A percentile compares a stretch with the other conserved stretches of the same genome.
Evolutionary conservation across 2,329 filamentous ascomycete species (phyloP).

Genomic region (Cladosporium austrohemisphaericum): DNA sequence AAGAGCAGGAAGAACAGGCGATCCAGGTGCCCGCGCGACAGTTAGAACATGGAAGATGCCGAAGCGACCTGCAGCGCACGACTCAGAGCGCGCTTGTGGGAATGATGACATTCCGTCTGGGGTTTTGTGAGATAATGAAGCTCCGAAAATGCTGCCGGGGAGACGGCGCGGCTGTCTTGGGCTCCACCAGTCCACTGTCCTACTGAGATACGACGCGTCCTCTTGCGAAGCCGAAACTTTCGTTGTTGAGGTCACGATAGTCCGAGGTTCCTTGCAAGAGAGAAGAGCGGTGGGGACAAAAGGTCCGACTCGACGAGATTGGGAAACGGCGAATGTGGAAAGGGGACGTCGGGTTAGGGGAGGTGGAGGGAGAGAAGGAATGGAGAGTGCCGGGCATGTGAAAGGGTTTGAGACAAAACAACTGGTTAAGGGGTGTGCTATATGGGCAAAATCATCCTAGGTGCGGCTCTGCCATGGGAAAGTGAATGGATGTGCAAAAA

Average conservation of each 20-base stretch:
- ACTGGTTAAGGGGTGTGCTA: slow-evolving; percentile 1
- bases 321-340: neutral
- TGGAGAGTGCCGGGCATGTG: neutral
- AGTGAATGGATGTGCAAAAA: neutral
- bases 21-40: no score
- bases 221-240: slow-evolving; percentile 1
- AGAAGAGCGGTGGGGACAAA: neutral
- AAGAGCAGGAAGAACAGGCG: no score
- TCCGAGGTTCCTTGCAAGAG: neutral
- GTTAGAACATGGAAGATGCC: no score
- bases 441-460: neutral
- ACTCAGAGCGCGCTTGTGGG: neutral
- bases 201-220: slow-evolving; percentile 2
- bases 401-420: neutral
- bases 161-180: slow-evolving; percentile 3
- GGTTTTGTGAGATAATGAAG: slow-evolving; percentile 8
- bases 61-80: no score
- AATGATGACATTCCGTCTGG: slow-evolving; percentile 12
- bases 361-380: neutral
- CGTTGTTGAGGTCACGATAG: neutral
- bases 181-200: neutral
- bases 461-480: slow-evolving; percentile 4
- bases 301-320: slow-evolving; percentile 11
- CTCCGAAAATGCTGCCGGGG: slow-evolving; percentile 5
- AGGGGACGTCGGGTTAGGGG: neutral